These are phyloP conservation scores for Wickerhamomyces strasburgensis DNA, from an alignment of 805 yeast species.

Conservation along the genomic window DNA sequence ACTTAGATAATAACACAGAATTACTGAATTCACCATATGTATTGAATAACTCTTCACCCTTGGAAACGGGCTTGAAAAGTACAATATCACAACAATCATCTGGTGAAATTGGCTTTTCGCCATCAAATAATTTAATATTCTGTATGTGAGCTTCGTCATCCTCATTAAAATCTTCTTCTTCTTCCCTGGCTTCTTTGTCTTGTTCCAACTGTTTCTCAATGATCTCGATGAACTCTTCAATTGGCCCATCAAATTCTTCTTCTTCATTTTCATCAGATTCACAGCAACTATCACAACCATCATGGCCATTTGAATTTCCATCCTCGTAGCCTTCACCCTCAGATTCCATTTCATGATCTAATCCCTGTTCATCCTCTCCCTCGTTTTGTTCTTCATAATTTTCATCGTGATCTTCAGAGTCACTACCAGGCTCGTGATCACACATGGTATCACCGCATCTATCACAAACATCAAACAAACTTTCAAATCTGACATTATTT, in stretches of 20 bases:
- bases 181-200: conserved; percentile 16
- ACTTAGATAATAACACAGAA: conserved; percentile 60
- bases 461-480: conserved; percentile 46
- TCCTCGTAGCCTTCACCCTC: no score
- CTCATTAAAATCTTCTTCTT: conserved; percentile 12
- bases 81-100: conserved; percentile 71
- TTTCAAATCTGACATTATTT: conserved; percentile 67
- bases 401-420: conserved; percentile 14
- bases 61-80: conserved; percentile 36
- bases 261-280: conserved; percentile 14
- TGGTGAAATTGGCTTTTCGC: conserved; percentile 33
- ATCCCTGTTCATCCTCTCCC: conserved; percentile 3
- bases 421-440: conserved; percentile 12
- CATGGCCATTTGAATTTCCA: neutral
- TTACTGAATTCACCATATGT: conserved; percentile 77
- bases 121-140: conserved; percentile 13
- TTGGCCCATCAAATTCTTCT: conserved; percentile 22
- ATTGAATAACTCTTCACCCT: conserved; percentile 66
- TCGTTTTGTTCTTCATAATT: conserved; percentile 12
- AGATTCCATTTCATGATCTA: conserved; percentile 9
- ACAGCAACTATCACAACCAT: no score
- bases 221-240: conserved; percentile 27
- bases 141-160: conserved; percentile 9
- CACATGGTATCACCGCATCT: conserved; percentile 45
- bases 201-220: conserved; percentile 22